Evolutionary conservation across 495 filamentous ascomycete species (phyloP), one percentile per base, ranked within the genome.

Genomic region (Elasticomyces elasticus): DNA sequence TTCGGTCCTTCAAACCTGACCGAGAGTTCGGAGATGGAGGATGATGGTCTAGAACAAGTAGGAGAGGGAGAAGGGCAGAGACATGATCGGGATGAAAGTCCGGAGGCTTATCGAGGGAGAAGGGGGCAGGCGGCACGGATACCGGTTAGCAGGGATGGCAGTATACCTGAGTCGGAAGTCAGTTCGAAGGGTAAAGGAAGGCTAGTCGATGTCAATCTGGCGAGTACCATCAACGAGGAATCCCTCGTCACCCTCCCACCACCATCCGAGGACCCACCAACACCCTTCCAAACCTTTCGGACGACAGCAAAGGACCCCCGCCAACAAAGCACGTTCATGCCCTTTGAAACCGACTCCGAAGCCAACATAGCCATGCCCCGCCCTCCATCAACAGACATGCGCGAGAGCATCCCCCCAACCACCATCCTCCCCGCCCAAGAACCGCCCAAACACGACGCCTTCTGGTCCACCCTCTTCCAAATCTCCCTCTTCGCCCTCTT

Each of bases 391-490:
- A 70, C 76, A 31, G 66, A 68, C 44, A n/a, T n/a, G n/a, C 57
- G 56, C 28, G 69, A 69, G 27, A 66, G 69, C 56, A 70, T 79
- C 38, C 76, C 77, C 7, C 73, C 76, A 22, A 71, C 74, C 20
- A 71, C 75, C 13, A 71, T 68, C 5, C 62, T 69, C 22, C 70
- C 70, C 5, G 55, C 67, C 19, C 55, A 71, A 45, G 75, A 80
- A 47, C 74, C 78, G 10, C 76, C 78, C 19, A 62, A 68, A n/a
- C 87, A 97, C 69, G 94, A 98, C 68, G 71, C 77, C 13, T 89
- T 97, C 68, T 98, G 92, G 78, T 86, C 84, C n/a, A 88, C 85
- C 60, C 72, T 97, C 25, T 97, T 88, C 64, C 68, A 94, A 54
- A 90, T 97, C 66, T 83, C 79, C 27, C 70, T 92, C 50, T 87